phyloP scores from a whole-genome alignment of 2,329 filamentous ascomycete genomes.

The Hymenoscyphus repandus region DNA sequence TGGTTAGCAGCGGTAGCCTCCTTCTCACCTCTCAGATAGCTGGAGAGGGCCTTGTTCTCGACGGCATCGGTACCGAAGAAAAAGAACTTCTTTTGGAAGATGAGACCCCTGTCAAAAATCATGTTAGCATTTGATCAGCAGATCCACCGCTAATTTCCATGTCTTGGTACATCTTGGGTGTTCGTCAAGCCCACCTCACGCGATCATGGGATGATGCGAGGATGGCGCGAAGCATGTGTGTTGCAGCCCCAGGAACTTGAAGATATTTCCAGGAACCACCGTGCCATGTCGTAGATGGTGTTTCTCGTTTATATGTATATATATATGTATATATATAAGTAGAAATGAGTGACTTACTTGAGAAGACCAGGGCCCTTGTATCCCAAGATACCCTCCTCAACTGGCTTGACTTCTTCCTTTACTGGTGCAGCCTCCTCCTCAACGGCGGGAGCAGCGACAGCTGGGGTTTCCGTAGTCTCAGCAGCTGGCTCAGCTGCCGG shows the following conservation, averaged over 20 bases:
- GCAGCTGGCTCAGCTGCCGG: constrained; percentile 33
- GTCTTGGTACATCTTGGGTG: background rate
- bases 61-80: constrained; percentile 73
- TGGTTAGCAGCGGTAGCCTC: constrained; percentile 64
- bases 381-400: constrained; percentile 69
- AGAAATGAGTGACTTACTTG: constrained; percentile 60
- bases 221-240: background rate
- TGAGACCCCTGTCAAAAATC: constrained; percentile 61
- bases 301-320: too few relatives aligned
- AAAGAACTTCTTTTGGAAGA: constrained; percentile 88
- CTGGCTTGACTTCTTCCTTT: constrained; percentile 43
- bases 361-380: constrained; percentile 79
- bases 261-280: background rate
- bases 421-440: constrained; percentile 56
- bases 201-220: background rate
- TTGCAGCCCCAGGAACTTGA: background rate
- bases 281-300: too few relatives aligned
- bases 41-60: constrained; percentile 65
- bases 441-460: constrained; percentile 34
- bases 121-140: constrained; percentile 1
- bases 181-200: too few relatives aligned
- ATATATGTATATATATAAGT: too few relatives aligned
- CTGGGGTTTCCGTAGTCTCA: constrained; percentile 34
- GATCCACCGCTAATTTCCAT: background rate
- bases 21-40: constrained; percentile 88